A percentile compares a stretch with the other conserved stretches of the same genome.
Conservation (phyloP, 371 early-diverging fungal genomes). For the Conidiobolus incongruus region DNA sequence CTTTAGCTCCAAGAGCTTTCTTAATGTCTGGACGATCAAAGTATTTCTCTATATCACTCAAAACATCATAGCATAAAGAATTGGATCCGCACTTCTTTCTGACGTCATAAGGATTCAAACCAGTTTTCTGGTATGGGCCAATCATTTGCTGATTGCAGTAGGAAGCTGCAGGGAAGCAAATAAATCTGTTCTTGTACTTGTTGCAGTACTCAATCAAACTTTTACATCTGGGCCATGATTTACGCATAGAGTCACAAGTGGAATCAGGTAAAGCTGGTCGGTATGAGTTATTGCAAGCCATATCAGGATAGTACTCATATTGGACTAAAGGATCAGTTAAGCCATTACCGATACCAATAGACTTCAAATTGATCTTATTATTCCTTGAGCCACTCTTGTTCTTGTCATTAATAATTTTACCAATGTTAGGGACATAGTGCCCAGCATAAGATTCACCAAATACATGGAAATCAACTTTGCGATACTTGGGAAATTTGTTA, state of each 20-base stretch:
- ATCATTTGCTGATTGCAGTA: slow-evolving; percentile 67
- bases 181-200: slow-evolving; percentile 35
- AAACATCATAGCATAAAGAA: slow-evolving; percentile 64
- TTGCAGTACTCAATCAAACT: slow-evolving; percentile 65
- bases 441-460: too few relatives aligned
- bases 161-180: slow-evolving; percentile 65
- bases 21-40: slow-evolving; percentile 63
- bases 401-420: slow-evolving; percentile 31
- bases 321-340: slow-evolving; percentile 73
- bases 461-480: slow-evolving; percentile 31
- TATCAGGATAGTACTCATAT: slow-evolving; percentile 71
- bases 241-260: slow-evolving; percentile 46
- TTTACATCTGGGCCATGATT: slow-evolving; percentile 45
- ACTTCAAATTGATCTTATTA: slow-evolving; percentile 33
- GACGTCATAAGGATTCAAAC: slow-evolving; percentile 66
- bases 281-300: slow-evolving; percentile 63
- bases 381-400: slow-evolving; percentile 27
- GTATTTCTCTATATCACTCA: slow-evolving; percentile 46
- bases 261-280: slow-evolving; percentile 36
- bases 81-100: slow-evolving; percentile 44
- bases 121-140: slow-evolving; percentile 32
- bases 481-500: slow-evolving; percentile 24
- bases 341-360: slow-evolving; percentile 79
- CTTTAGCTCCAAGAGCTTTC: slow-evolving; percentile 41
- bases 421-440: slow-evolving; percentile 37